Evolutionary conservation across 164 flowering plant species (phyloP).

Genomic region (Saururus chinensis): DNA sequence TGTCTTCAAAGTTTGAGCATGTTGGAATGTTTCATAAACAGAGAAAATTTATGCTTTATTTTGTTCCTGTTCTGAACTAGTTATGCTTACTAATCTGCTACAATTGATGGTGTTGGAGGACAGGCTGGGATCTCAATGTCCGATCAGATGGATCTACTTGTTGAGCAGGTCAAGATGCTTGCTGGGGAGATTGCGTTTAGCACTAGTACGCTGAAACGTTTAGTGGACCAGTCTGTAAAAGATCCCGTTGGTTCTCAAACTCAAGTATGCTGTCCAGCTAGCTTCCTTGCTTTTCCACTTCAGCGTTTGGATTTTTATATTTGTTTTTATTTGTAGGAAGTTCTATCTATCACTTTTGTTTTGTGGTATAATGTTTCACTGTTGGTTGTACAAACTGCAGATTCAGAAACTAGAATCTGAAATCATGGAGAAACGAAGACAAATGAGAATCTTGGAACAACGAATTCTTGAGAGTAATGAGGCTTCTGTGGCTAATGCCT

Average conservation of each 20-base stretch:
- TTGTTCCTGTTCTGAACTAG: too few species aligned
- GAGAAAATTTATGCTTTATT: too few species aligned
- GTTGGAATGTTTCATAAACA: too few species aligned
- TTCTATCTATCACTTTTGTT: too few species aligned
- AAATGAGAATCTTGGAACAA: slow-evolving; percentile 76
- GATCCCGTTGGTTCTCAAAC: slow-evolving; percentile 63
- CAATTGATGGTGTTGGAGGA: slow-evolving; percentile 2
- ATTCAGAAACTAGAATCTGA: slow-evolving; percentile 79
- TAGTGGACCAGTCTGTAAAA: slow-evolving; percentile 80
- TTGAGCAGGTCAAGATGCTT: slow-evolving; percentile 98
- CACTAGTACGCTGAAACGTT: slow-evolving; percentile 87
- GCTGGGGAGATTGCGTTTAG: slow-evolving; percentile 98
- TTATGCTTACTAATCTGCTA: background rate
- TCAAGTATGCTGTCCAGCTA: slow-evolving; percentile 33
- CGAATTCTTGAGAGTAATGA: slow-evolving; percentile 76
- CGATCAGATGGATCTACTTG: slow-evolving; percentile 91
- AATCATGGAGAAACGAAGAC: slow-evolving; percentile 72
- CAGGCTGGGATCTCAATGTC: slow-evolving; percentile 63
- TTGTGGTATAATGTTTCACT: background rate
- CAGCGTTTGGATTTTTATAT: background rate
- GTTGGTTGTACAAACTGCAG: slow-evolving; percentile 23
- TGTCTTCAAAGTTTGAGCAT: too few species aligned
- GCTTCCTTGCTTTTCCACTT: background rate
- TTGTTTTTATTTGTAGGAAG: background rate
- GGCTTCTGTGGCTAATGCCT: slow-evolving; percentile 75